phyloP scores from a whole-genome alignment of 768 basidiomycete genomes.

The Coprinopsis strossmayeri region DNA sequence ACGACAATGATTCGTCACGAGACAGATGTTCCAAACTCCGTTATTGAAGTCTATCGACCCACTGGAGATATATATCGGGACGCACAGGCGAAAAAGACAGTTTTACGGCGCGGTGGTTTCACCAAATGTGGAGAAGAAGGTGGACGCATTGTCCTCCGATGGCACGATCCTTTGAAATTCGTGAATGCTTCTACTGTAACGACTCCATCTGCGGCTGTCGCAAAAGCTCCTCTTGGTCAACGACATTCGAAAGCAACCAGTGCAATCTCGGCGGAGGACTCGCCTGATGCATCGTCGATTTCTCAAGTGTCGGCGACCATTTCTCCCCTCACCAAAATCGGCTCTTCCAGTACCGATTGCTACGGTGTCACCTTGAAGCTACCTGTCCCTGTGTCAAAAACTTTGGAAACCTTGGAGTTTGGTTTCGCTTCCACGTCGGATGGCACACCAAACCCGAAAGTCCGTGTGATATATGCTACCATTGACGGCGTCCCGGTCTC shows the following conservation, averaged over 20 bases:
- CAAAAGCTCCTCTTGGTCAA: background rate
- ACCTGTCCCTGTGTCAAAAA: constrained; percentile 49
- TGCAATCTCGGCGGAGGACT: background rate
- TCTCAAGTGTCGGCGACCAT: background rate
- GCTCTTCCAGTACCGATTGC: constrained; percentile 26
- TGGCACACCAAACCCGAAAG: constrained; percentile 36
- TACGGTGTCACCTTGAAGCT: constrained; percentile 58
- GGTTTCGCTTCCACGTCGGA: constrained; percentile 56
- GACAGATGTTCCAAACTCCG: constrained; percentile 32
- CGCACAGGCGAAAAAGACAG: constrained; percentile 57
- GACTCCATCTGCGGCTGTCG: background rate
- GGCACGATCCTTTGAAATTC: constrained; percentile 56
- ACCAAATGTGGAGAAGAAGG: constrained; percentile 60
- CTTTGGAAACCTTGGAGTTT: constrained; percentile 73
- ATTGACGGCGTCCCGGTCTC: constrained; percentile 60
- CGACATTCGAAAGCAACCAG: background rate
- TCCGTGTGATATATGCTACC: constrained; percentile 53
- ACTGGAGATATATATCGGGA: constrained; percentile 48
- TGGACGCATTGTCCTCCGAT: constrained; percentile 49
- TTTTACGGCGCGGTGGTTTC: constrained; percentile 51
- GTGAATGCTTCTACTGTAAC: constrained; percentile 48
- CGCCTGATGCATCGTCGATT: background rate
- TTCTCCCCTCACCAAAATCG: background rate
- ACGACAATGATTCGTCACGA: constrained; percentile 58
- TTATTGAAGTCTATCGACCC: constrained; percentile 58